These are phyloP conservation scores for Barnettozyma californica DNA, from an alignment of 805 yeast species.

Conservation along the genomic window DNA sequence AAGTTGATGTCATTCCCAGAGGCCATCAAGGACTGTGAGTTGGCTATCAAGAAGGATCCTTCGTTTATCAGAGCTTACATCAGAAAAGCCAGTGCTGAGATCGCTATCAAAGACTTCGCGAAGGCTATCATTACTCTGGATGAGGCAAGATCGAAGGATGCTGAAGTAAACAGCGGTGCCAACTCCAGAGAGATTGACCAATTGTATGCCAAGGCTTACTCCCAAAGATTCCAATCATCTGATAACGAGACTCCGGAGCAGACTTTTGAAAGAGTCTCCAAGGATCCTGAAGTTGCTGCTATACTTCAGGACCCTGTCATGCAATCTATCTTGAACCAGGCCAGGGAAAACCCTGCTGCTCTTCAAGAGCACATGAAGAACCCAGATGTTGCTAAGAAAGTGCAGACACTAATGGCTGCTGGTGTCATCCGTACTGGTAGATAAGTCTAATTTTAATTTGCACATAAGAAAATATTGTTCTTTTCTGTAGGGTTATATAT, in stretches of 20 bases:
- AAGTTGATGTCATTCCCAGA: slow-evolving; percentile 97
- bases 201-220: slow-evolving; percentile 68
- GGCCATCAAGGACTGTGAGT: slow-evolving; percentile 86
- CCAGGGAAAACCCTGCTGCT: slow-evolving; percentile 93
- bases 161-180: slow-evolving; percentile 54
- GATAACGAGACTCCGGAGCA: slow-evolving; percentile 88
- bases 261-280: slow-evolving; percentile 82
- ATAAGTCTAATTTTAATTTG: slow-evolving; percentile 21
- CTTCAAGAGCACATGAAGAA: slow-evolving; percentile 96
- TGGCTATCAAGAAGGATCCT: slow-evolving; percentile 86
- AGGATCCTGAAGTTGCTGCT: slow-evolving; percentile 90
- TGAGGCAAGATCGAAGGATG: slow-evolving; percentile 71
- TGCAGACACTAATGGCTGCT: slow-evolving; percentile 86
- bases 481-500: neutral
- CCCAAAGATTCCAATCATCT: slow-evolving; percentile 73
- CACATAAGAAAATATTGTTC: neutral
- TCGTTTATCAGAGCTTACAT: slow-evolving; percentile 89
- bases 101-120: slow-evolving; percentile 83
- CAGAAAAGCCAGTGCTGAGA: slow-evolving; percentile 91
- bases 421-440: slow-evolving; percentile 88
- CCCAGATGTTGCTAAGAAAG: slow-evolving; percentile 86
- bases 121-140: slow-evolving; percentile 77
- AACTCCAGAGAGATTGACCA: slow-evolving; percentile 75
- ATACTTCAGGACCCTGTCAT: slow-evolving; percentile 92
- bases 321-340: slow-evolving; percentile 93